Evolutionary conservation across 768 basidiomycete genomes (phyloP).

Genomic region (Lenzites betulinus): DNA sequence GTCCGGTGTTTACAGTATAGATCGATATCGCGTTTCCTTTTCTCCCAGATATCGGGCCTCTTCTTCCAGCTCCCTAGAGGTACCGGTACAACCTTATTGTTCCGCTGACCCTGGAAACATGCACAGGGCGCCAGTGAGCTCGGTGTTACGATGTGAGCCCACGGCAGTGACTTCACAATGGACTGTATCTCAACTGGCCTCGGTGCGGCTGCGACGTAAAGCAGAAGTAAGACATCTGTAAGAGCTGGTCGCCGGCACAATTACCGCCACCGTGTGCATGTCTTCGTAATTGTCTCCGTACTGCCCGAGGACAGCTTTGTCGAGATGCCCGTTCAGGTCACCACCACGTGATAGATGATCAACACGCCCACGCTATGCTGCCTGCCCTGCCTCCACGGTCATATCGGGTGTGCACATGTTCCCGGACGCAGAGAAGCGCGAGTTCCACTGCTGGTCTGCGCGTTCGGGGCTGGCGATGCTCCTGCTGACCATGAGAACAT

Average conservation of each 20-base stretch:
- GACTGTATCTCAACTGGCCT: no score
- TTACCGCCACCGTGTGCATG: not conserved
- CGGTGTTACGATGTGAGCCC: not conserved
- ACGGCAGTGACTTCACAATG: not conserved
- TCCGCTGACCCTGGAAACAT: no score
- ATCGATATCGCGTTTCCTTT: no score
- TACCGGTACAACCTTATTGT: no score
- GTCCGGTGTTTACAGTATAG: no score
- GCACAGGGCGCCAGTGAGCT: no score
- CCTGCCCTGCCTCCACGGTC: conserved; percentile 12
- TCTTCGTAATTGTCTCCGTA: not conserved
- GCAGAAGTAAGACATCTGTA: not conserved
- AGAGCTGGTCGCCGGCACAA: not conserved
- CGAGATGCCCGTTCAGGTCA: conserved; percentile 13
- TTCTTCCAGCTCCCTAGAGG: no score
- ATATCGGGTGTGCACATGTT: conserved; percentile 2
- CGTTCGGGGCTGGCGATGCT: not conserved
- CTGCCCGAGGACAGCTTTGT: conserved; percentile 16
- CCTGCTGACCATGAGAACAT: conserved; percentile 12
- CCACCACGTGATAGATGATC: conserved; percentile 24
- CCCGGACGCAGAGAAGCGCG: not conserved
- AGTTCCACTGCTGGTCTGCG: not conserved
- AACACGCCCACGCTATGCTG: conserved; percentile 17
- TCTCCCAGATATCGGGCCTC: no score
- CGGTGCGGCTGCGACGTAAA: not conserved